A percentile compares a stretch with the other conserved stretches of the same genome.
These are phyloP conservation scores for Aureobasidium sp. DNA, from an alignment of 2,329 filamentous ascomycete genomes.

Conservation along the genomic window DNA sequence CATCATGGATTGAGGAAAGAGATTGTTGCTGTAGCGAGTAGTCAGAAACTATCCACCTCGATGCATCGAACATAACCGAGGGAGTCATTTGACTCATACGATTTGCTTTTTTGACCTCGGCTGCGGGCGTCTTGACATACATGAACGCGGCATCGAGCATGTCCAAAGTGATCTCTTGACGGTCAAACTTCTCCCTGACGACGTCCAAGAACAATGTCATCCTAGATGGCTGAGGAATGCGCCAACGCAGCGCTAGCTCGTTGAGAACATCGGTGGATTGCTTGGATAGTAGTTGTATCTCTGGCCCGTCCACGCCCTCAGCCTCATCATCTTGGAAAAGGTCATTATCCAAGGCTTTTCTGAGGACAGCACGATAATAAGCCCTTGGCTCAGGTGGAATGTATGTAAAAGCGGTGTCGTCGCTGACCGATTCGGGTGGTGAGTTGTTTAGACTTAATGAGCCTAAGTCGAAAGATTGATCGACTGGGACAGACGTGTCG, in stretches of 20 bases:
- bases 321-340: slow-evolving; percentile 43
- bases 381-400: slow-evolving; percentile 76
- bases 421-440: slow-evolving; percentile 29
- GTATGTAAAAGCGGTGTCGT: slow-evolving; percentile 69
- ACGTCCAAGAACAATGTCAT: slow-evolving; percentile 78
- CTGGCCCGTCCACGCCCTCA: slow-evolving; percentile 40
- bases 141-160: slow-evolving; percentile 78
- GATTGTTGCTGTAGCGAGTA: slow-evolving; percentile 60
- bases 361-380: slow-evolving; percentile 75
- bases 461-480: slow-evolving; percentile 52
- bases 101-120: slow-evolving; percentile 50
- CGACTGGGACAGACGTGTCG: slow-evolving; percentile 48
- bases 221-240: slow-evolving; percentile 73
- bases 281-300: slow-evolving; percentile 56
- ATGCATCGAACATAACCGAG: slow-evolving; percentile 39
- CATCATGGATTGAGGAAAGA: slow-evolving; percentile 67
- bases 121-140: slow-evolving; percentile 61
- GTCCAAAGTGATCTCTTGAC: slow-evolving; percentile 71
- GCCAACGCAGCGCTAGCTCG: slow-evolving; percentile 81
- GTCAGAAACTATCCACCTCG: slow-evolving; percentile 43
- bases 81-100: slow-evolving; percentile 38
- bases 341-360: slow-evolving; percentile 61
- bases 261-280: slow-evolving; percentile 74
- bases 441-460: slow-evolving; percentile 52
- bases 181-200: slow-evolving; percentile 72